Evolutionary conservation across 148 eudicot species (phyloP), one percentile per base, ranked within the genome.

Genomic region (Rhododendron griersonianum): DNA sequence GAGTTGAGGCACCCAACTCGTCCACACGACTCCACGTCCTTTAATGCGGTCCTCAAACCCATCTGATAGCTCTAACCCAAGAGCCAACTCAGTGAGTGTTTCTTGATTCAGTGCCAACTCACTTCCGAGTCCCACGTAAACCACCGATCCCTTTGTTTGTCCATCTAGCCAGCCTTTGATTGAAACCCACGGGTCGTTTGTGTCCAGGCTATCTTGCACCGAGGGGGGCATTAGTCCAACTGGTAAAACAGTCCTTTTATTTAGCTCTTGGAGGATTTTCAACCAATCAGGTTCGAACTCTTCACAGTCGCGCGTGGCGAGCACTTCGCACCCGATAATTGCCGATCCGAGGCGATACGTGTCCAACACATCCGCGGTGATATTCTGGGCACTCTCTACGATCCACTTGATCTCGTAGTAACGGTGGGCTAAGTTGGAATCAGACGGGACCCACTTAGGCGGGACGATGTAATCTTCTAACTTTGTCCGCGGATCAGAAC

Each of bases 1-100:
- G 6, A 81, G 48, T 86, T 86, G 87, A 44, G 87, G 87, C 8
- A 18, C 87, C 87, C 87, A 86, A 86, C 80, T 81, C 15, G 65
- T 80, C 84, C 87, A 86, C 84, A 86, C 87, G 1, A 69, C 18
- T 18, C 87, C 87, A 0, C 84, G 76, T 1, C 23, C 37, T 51
- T 23, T 11, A 23, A 79, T 81, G 14, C 87, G 28, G 39, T 86
- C 87, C 78, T 65, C 86, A 47, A 83, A 83, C 85, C 85, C 85
- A 7, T 44, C 41, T 5, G 85, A 87, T 28, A 51, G 50, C 82
- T 87, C 88, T 71, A 87, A 39, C 16, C 88, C 88, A 13, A 83
- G 53, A 15, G 88, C 86, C 65, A 87, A 78, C 88, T 87, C 85
- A 16, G 33, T 76, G 73, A 84, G 59, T 76, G 55, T 30, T 3